Evolutionary conservation across 208 protist species (phyloP), one percentile per base, ranked within the genome.

Genomic region (Acanthamoeba castellanii): DNA sequence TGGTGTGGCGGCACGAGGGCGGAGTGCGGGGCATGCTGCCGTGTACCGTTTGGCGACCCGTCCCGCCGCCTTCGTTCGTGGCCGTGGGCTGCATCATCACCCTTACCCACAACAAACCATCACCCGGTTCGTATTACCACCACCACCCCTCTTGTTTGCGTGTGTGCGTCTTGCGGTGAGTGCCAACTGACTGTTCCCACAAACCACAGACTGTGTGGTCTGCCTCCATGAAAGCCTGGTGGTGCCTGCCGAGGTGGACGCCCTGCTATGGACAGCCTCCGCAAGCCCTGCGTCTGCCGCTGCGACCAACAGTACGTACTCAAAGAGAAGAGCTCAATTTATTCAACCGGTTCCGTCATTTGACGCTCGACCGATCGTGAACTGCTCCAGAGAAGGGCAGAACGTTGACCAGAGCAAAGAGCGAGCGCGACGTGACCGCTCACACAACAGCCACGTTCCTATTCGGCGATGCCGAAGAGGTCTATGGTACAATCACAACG

Each of bases 1-100:
- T 85, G 45, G 45, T 85, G 45, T 85, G 78, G 78, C 34, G 78
- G 45, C 78, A 85, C 27, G 78, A 85, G 45, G 78, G 78, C 78
- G 47, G 30, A 22, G 42, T 85, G 78, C 78, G 78, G 27, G 78
- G 78, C 45, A 59, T 85, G 78, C 47, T 85, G 78, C 78, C 78
- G 16, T 85, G 78, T 25, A 85, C 78, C 22, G n/a, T 85, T 18
- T 85, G 78, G 78, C 16, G 47, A 34, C 78, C 78, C 25, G 25
- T 85, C 47, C 78, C 78, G 47, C 78, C 78, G 34, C 45, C 78
- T 9, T 27, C 27, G 25, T 85, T 61, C 47, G 78, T 85, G 27
- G 34, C 78, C 13, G 45, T 57, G 16, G 78, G 78, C 8, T 61
- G 47, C 78, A 85, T 85, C 45, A n/a, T 85, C 27, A 85, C 78